Evolutionary conservation across 2,329 filamentous ascomycete species (phyloP).

Genomic region (Cryphonectria nitschkei): DNA sequence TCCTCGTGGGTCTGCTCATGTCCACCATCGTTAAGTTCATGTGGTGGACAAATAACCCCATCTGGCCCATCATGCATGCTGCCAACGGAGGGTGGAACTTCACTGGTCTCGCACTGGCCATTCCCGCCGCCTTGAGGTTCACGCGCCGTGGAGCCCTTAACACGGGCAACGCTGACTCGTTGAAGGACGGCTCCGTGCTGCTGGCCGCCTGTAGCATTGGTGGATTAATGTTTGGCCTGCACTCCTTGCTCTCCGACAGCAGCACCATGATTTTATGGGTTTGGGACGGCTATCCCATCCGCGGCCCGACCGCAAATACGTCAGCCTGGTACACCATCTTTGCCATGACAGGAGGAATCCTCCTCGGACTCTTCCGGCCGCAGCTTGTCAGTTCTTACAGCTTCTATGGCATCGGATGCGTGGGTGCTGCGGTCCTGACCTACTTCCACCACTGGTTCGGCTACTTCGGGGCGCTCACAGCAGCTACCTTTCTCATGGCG

Average conservation of each 20-base stretch:
- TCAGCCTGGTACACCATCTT: constrained; percentile 86
- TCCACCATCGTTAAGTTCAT: constrained; percentile 92
- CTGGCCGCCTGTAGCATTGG: constrained; percentile 79
- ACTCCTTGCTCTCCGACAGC: constrained; percentile 92
- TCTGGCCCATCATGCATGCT: constrained; percentile 93
- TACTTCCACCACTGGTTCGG: constrained; percentile 82
- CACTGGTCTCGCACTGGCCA: constrained; percentile 73
- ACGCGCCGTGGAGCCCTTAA: constrained; percentile 66
- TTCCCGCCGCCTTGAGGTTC: constrained; percentile 76
- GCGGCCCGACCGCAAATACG: constrained; percentile 85
- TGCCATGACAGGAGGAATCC: constrained; percentile 81
- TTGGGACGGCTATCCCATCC: constrained; percentile 93
- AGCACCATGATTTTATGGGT: constrained; percentile 99
- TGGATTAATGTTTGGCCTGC: constrained; percentile 84
- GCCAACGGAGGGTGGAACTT: constrained; percentile 93
- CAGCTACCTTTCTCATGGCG: constrained; percentile 82
- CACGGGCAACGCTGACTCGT: constrained; percentile 41
- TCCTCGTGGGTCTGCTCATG: constrained; percentile 78
- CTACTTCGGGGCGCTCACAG: constrained; percentile 78
- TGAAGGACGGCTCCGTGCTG: constrained; percentile 66
- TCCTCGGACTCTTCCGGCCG: constrained; percentile 76
- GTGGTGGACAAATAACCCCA: constrained; percentile 91
- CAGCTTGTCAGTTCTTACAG: constrained; percentile 76
- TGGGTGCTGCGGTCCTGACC: constrained; percentile 80
- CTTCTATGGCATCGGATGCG: constrained; percentile 74